These are phyloP conservation scores for Recurvomyces mirabilis DNA, from an alignment of 495 filamentous ascomycete species.

Conservation along the genomic window DNA sequence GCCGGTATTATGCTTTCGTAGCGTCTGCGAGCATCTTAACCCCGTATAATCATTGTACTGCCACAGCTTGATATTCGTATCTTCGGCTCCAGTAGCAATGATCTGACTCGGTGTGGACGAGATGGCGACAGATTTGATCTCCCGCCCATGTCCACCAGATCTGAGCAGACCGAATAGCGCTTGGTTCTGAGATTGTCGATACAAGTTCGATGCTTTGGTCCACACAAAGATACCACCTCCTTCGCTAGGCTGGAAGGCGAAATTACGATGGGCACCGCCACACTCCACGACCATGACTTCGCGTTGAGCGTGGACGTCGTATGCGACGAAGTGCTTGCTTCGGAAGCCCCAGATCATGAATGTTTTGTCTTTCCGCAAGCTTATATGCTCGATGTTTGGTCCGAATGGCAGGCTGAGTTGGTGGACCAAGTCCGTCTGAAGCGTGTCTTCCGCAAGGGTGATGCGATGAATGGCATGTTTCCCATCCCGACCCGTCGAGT, in stretches of 20 bases:
- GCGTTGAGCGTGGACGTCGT: slow-evolving; percentile 55
- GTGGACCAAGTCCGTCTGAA: slow-evolving; percentile 37
- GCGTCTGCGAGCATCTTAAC: slow-evolving; percentile 47
- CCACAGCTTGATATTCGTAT: slow-evolving; percentile 72
- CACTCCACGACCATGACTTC: slow-evolving; percentile 63
- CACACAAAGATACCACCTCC: slow-evolving; percentile 39
- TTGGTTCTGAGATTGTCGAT: slow-evolving; percentile 38
- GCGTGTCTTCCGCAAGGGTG: slow-evolving; percentile 12
- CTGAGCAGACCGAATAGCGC: slow-evolving; percentile 46
- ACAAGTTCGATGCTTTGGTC: slow-evolving; percentile 45
- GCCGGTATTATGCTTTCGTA: slow-evolving; percentile 68
- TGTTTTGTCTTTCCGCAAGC: slow-evolving; percentile 38
- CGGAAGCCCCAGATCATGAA: slow-evolving; percentile 73
- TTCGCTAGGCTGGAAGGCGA: slow-evolving; percentile 43
- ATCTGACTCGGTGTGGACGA: slow-evolving; percentile 26
- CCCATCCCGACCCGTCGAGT: slow-evolving; percentile 68
- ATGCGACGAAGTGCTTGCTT: slow-evolving; percentile 64
- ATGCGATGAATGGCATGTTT: slow-evolving; percentile 48
- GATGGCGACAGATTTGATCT: slow-evolving; percentile 69
- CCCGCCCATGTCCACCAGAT: slow-evolving; percentile 68
- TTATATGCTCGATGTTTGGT: slow-evolving; percentile 56
- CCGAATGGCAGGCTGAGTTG: slow-evolving; percentile 49
- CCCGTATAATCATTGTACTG: slow-evolving; percentile 22
- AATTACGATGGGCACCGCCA: slow-evolving; percentile 70
- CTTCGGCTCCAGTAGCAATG: slow-evolving; percentile 80